Base-by-base conservation (phyloP, 768 basidiomycete species). In the Suillus subluteus region DNA sequence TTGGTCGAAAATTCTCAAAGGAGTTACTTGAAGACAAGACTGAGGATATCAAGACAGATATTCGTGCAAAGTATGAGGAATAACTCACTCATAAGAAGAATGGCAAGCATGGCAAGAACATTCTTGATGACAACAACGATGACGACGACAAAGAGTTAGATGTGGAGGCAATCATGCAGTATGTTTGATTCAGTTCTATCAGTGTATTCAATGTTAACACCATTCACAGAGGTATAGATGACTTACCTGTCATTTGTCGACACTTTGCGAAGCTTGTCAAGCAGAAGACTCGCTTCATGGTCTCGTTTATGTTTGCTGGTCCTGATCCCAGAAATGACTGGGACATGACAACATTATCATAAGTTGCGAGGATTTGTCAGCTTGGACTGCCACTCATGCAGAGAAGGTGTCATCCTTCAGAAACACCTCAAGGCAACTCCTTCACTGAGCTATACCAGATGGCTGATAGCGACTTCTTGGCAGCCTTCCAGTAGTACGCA, bases 281-380 rank as follows among this genome's bases (percentile, higher is more conserved):
- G 48, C 30, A 23, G 30, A 48, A 48, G 12, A 43, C 40, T 11
- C 41, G 59, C 4, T 59, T 48, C 11, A n/a, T 52, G 0, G 32
- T 65, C 0, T 65, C 65, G 0, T 65, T 65, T 30, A n/a, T 65
- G 40, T 65, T 58, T 7, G 65, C 65, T n/a, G 59, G 65, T 0
- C 65, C 65, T 2, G 58, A 65, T 35, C 65, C 65, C 4, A 61
- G 46, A 4, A 61, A 52, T 3, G 30, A 65, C 46, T 65, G 65
- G 65, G 65, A 65, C 9, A 62, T 65, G 30, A 52, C 65, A 3
- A 58, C 65, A 6, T 30, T 65, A 30, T 65, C 46, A 59, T 65
- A 13, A 65, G 56, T 46, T 12, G 12, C 6, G 18, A 16, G 6
- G 6, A 18, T 43, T 6, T 16, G 18, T 5, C 16, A 18, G 16